Evolutionary conservation across 768 basidiomycete species (phyloP), one percentile per base, ranked within the genome.

Genomic region (Termitomyces sp.): DNA sequence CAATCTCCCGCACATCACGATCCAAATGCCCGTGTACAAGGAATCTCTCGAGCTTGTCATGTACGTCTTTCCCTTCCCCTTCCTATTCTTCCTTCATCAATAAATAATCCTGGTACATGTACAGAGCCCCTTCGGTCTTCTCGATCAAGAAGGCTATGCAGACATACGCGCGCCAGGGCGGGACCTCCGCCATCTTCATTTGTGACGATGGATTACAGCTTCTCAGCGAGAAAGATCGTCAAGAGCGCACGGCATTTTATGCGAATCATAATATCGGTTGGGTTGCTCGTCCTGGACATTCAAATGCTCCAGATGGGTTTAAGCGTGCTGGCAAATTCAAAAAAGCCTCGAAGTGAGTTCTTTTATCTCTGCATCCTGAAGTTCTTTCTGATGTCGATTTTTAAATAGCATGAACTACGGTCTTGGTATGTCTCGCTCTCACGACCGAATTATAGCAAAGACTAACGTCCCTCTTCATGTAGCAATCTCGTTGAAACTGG

Each of bases 281-380:
- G 82, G 84, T 86, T 34, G 88, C 92, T 27, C 82, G 91, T n/a
- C 92, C 91, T 0, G 81, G 79, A 3, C 91, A 93, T 68, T 77
- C 56, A 71, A 80, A 76, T 68, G 83, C 69, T 67, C 87, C 86
- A 22, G 93, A 89, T 62, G 89, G 92, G 0, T 96, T 95, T 79
- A 92, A 94, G 77, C 91, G 94, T 70, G 90, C 91, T 6, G 92
- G 91, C 9, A 87, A 90, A 53, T 94, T 94, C 82, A 93, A 93
- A 78, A 94, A 94, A 71, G 90, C 89, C 53, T 76, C 74, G 60
- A 82, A 82, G 74, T 77, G 60, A 32, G 74, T 71, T 49, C 9
- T n/a, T 48, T 22, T 5, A 44, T 34, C n/a, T 57, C 43, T 47
- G 44, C 39, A 45, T 53, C 5, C 27, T 18, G 22, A 34, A 27